Evolutionary conservation across 331 rosid genomes (phyloP).

Genomic region (Quercus phellos): DNA sequence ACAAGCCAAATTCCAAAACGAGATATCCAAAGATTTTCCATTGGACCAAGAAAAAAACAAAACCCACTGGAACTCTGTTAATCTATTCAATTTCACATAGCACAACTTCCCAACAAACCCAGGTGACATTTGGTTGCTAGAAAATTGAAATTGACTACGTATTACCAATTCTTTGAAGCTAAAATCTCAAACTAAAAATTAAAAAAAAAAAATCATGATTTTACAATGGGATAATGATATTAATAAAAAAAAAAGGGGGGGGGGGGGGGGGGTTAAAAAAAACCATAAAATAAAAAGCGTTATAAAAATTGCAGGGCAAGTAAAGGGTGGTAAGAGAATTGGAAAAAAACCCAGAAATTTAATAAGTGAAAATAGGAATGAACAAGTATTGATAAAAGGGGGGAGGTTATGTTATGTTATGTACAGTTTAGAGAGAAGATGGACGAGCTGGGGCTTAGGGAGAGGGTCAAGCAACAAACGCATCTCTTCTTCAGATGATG

Average conservation of each 20-base stretch:
- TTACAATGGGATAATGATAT: not conserved
- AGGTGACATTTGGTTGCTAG: not conserved
- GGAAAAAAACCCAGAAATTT: not conserved
- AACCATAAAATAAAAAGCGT: too few species aligned
- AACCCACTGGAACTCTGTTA: not conserved
- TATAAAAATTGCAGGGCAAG: not conserved
- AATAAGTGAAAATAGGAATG: not conserved
- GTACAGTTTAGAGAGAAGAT: slow-evolving; percentile 73
- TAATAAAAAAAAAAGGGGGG: not conserved
- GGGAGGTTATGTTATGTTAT: slow-evolving; percentile 15
- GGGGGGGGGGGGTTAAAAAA: too few species aligned
- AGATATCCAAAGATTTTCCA: not conserved
- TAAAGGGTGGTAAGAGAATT: not conserved
- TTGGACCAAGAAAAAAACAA: not conserved
- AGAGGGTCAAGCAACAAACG: slow-evolving; percentile 70
- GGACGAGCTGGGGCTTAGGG: slow-evolving; percentile 65
- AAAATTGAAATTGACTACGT: not conserved
- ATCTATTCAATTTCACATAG: not conserved
- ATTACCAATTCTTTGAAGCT: not conserved
- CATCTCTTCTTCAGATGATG: slow-evolving; percentile 37
- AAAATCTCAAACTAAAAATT: not conserved
- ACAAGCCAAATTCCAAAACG: not conserved
- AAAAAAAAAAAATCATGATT: not conserved
- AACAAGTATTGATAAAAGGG: not conserved
- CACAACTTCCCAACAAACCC: not conserved